Evolutionary conservation across 257 asterid species (phyloP), one percentile per base, ranked within the genome.

Genomic region (Eustoma russellianum): DNA sequence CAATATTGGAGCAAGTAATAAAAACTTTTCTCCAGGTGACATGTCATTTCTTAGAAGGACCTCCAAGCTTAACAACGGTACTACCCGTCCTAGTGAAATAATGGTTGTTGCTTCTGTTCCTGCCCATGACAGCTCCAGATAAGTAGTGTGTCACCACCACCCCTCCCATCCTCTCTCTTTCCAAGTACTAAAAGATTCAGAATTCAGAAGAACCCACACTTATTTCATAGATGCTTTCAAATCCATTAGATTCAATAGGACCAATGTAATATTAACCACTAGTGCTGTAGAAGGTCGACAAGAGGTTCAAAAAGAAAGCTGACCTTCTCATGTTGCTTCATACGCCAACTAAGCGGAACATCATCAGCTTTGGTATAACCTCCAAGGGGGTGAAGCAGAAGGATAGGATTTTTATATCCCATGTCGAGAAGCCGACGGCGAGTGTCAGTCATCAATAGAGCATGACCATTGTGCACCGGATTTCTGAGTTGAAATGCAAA

Each of bases 271-370:
- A 14, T 44, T 15, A 33, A 38, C n/a, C 41, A 14, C 2, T 13
- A 17, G 47, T 13, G 33, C 33, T 8, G 30, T 24, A 11, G 11
- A 6, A 41, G 1, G 24, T 17, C 28, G 12, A 33, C 30, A 17
- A 9, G 49, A 13, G 2, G 1, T 35, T 13, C 7, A 13, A 24
- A 17, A 10, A 56, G 30, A 8, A 5, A 14, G 54, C 69, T n/a
- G 57, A 85, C 97, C 95, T 83, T 90, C 77, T 86, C 94, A n/a
- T 90, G 97, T 50, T 90, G 97, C 80, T 77, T 86, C 93, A 90
- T 89, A 48, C 97, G 81, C 94, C 94, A 86, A 54, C 74, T 70
- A 46, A 90, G 94, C 2, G 96, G 97, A 52, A 90, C 93, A 61
- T 90, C 97, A 53, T 90, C 97, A 3, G 91, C 97, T 55, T 90